phyloP scores from a whole-genome alignment of 805 yeast species.

The Myxozyma melibiosi region DNA sequence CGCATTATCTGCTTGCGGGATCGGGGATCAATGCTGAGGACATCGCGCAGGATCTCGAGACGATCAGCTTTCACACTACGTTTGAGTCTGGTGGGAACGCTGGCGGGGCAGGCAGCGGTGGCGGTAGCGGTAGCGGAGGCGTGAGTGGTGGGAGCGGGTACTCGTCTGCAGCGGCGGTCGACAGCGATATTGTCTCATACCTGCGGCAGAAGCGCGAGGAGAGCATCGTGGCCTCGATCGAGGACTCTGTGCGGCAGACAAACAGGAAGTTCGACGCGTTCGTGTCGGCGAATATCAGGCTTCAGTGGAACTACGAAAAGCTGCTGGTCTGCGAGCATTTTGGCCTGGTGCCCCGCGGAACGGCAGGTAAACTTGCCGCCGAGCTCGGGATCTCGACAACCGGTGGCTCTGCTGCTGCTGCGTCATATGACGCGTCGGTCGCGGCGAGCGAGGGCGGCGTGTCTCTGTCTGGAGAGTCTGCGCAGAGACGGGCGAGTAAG shows the following conservation, averaged over 20 bases:
- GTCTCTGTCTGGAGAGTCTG: too few species aligned
- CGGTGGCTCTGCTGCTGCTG: conserved; percentile 39
- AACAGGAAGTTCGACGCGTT: conserved; percentile 81
- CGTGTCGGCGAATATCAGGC: conserved; percentile 67
- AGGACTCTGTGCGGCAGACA: conserved; percentile 70
- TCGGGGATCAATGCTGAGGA: conserved; percentile 88
- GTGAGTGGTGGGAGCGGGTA: too few species aligned
- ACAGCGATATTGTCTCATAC: conserved; percentile 61
- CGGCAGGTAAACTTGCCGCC: conserved; percentile 21
- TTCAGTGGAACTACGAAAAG: conserved; percentile 84
- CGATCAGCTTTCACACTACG: conserved; percentile 43
- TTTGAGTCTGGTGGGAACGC: conserved; percentile 38
- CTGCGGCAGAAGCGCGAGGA: conserved; percentile 75
- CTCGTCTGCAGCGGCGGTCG: conserved; percentile 28
- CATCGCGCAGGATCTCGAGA: conserved; percentile 57
- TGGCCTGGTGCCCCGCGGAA: conserved; percentile 51
- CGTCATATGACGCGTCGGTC: background rate
- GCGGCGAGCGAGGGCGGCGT: too few species aligned
- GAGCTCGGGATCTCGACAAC: conserved; percentile 31
- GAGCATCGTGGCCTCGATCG: conserved; percentile 78
- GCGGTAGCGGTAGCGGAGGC: too few species aligned
- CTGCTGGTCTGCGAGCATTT: conserved; percentile 72
- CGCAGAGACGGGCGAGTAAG: too few species aligned
- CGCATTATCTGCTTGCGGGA: conserved; percentile 84
- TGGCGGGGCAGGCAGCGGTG: background rate